phyloP scores from a whole-genome alignment of 192 early-diverging fungal species.

The Entophlyctis helioformis region DNA sequence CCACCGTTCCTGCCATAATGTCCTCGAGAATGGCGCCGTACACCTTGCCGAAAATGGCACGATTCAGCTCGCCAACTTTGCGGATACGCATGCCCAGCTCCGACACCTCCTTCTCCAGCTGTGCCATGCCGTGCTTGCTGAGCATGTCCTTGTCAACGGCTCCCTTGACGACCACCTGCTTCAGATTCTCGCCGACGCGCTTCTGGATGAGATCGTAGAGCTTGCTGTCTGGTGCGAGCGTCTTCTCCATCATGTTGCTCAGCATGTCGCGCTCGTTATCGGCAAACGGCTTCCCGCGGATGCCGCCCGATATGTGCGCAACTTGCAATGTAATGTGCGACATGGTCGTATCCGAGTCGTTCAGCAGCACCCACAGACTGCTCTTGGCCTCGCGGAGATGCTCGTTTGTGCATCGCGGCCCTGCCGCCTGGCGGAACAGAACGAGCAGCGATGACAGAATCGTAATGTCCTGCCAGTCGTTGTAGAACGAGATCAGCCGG shows the following conservation, averaged over 20 bases:
- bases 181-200: constrained; percentile 11
- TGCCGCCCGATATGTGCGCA: constrained; percentile 12
- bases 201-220: constrained; percentile 26
- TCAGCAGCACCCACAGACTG: constrained; percentile 36
- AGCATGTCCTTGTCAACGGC: neutral
- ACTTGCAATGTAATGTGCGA: constrained; percentile 35
- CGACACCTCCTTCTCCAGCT: constrained; percentile 1
- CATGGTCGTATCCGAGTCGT: constrained; percentile 38
- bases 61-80: neutral
- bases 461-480: constrained; percentile 42
- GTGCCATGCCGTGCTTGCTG: neutral
- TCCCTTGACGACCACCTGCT: neutral
- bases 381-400: constrained; percentile 11
- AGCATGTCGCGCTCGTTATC: constrained; percentile 12
- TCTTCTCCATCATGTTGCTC: constrained; percentile 23
- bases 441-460: constrained; percentile 30
- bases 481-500: constrained; percentile 31
- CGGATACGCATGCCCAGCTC: neutral
- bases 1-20: neutral
- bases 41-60: constrained; percentile 1
- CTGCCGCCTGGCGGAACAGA: constrained; percentile 26
- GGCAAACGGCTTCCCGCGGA: constrained; percentile 17
- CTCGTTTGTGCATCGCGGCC: constrained; percentile 10
- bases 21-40: constrained; percentile 2
- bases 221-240: constrained; percentile 20